Evolutionary conservation across 352 stramenopile species (phyloP), one percentile per base, ranked within the genome.

Genomic region (Lagenidium giganteum): DNA sequence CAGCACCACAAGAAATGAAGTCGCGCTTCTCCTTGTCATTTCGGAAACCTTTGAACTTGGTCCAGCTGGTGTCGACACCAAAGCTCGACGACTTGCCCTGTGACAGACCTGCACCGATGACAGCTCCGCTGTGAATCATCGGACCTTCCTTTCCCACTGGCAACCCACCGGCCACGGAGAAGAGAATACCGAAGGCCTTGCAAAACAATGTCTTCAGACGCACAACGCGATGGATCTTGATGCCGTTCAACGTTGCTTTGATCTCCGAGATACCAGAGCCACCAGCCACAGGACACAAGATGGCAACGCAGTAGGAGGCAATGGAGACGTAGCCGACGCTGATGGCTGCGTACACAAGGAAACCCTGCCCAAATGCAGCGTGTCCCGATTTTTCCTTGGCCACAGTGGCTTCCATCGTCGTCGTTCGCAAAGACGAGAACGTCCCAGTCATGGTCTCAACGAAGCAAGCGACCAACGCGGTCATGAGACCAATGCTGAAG

Each of bases 241-340:
- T 97, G 17, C 96, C 96, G 64, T 99, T 99, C 11, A 99, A 68
- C 17, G 95, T 98, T 25, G 91, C 94, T 60, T 99, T 99, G 51
- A 99, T 98, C 67, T 99, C 96, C 0, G 86, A 82, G 57, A 99
- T 98, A 31, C 96, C 96, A 5, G 94, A 98, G 8, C 97, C 97
- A 29, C 73, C 90, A 2, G 89, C 90, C 16, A 98, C 84, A 1
- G 96, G 96, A 61, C 98, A 97, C 8, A 97, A 54, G 47, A 91
- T 96, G 28, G 97, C 89, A 16, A 98, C 96, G 22, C 94, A 75
- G 37, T 85, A 84, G 22, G 77, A 82, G 0, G 93, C 88, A 23
- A 98, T 76, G 1, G 78, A 60, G 18, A 97, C 96, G 55, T 98
- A 99, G 5, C 64, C 47, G 5, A 97, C 64, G 50, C 97, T 97